Base-by-base conservation (phyloP, 202 grass and related monocot genomes). In the Zoysia matrella region DNA sequence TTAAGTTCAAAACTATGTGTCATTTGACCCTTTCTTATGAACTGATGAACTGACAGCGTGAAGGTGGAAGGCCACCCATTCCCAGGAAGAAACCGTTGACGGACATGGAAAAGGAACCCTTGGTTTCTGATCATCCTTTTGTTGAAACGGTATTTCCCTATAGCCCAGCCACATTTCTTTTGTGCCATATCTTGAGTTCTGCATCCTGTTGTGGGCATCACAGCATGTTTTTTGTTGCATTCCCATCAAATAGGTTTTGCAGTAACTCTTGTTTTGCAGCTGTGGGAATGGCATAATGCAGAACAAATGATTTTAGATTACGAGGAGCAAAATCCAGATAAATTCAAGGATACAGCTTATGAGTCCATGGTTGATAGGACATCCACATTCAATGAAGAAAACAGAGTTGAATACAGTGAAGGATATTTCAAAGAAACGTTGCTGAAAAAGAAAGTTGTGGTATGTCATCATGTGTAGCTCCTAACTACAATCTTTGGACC, bases 301-400 rank as follows among this genome's bases (percentile, higher is more conserved):
- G 90, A 98, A 53, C 95, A 98, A 71, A 95, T 95, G 95, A 98
- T 98, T 84, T 83, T 95, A 80, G 95, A 95, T 78, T 84, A 95
- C 6, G 95, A 98, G 83, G 92, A 98, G 48, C 87, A 95, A 85
- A 95, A 98, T 90, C 92, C 90, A 71, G 95, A 98, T 65, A 91
- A 93, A 73, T 95, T 86, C 79, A 91, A 82, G 82, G 88, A 91
- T 82, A 89, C 68, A 47, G 86, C 85, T 53, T 98, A 94, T 63
- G 95, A 98, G 67, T 87, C 91, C 67, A 91, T 82, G 60, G 77
- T 93, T 67, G 87, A 91, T 49, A 44, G 48, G 43, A 44, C 52
- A 39, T 63, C 69, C 67, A 49, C 69, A 9, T 85, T 91, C 68
- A 77, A 91, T 47, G 90, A 98, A 81, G 85, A 90, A 89, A 98